Base-by-base conservation (phyloP, 148 eudicot genomes). In the Vaccinium myrtillus region DNA sequence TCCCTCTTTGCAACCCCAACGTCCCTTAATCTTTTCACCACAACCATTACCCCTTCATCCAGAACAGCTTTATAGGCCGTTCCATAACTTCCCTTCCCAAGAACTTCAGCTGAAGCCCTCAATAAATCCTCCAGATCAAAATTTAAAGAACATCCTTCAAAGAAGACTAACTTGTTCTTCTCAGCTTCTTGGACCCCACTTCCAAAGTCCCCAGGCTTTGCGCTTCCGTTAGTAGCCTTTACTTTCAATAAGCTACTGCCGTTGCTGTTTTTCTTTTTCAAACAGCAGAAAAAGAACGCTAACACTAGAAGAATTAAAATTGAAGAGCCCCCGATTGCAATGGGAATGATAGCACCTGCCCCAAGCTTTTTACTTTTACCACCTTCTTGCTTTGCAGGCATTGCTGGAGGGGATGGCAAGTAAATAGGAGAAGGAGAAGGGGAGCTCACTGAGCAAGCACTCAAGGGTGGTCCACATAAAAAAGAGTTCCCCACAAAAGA, bases 91-190 rank as follows among this genome's bases (percentile, higher is more conserved):
- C 99, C 99, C 88, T 97, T 97, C 32, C 99, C 99, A 56, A 97
- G 95, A 73, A 97, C 98, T 83, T 97, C 99, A 4, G 99, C 99
- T 0, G 99, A 97, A 82, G 99, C 99, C 88, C 99, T 92, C 53
- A 97, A 89, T 53, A 97, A 84, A 85, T 97, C 99, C 91, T 97
- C 99, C 0, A 97, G 95, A 91, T 97, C 96, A 58, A 95, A 95
- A 88, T 89, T 94, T 55, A 89, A 97, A 3, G 94, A 83, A 83
- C 94, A 91, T 0, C 96, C 96, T 86, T 88, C 94, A 77, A 95
- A 94, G 79, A 97, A 91, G 75, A 93, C 95, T 85, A 97, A 81
- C 87, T 95, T 97, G 88, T 93, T 95, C 89, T 95, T 97, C 91
- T 97, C 99, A 23, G 96, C 89, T 82, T 88, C 95, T 84, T 93